A percentile compares a stretch with the other conserved stretches of the same genome.
Evolutionary conservation across 495 filamentous ascomycete species (phyloP).

Genomic region (Hypoxylon cercidicola): DNA sequence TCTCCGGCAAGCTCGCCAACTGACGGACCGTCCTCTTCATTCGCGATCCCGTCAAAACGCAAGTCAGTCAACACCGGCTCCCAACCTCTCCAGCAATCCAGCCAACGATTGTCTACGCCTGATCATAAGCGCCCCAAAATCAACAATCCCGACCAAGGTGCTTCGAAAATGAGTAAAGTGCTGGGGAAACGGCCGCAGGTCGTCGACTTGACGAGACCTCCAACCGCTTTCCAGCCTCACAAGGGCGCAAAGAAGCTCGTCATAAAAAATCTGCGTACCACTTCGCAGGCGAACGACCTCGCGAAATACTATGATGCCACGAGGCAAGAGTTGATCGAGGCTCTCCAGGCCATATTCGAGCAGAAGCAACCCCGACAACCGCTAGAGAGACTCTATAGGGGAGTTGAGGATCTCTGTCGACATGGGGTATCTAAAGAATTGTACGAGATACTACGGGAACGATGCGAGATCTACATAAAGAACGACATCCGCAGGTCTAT

Average conservation of each 20-base stretch:
- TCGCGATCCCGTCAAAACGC: constrained; percentile 43
- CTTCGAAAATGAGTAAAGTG: constrained; percentile 43
- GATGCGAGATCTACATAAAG: constrained; percentile 61
- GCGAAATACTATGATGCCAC: constrained; percentile 76
- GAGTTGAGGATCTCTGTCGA: constrained; percentile 88
- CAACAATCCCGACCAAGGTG: constrained; percentile 12
- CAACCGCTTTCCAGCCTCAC: constrained; percentile 61
- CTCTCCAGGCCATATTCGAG: constrained; percentile 76
- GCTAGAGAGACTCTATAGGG: constrained; percentile 87
- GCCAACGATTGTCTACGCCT: constrained; percentile 1
- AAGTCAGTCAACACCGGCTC: constrained; percentile 20
- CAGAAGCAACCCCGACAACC: constrained; percentile 69
- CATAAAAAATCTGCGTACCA: constrained; percentile 83
- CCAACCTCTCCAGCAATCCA: constrained; percentile 28
- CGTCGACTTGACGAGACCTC: constrained; percentile 50
- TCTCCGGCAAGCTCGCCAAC: constrained; percentile 32
- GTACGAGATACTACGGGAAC: constrained; percentile 67
- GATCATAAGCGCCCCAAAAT: constrained; percentile 35
- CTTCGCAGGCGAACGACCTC: constrained; percentile 53
- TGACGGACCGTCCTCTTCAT: constrained; percentile 40
- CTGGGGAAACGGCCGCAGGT: constrained; percentile 55
- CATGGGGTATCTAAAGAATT: constrained; percentile 74
- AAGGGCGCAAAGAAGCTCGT: constrained; percentile 80
- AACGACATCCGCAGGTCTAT: constrained; percentile 64
- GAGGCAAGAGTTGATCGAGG: constrained; percentile 75